Conservation (phyloP, 2,329 filamentous ascomycete genomes). For the Aspergillus ibericus region DNA sequence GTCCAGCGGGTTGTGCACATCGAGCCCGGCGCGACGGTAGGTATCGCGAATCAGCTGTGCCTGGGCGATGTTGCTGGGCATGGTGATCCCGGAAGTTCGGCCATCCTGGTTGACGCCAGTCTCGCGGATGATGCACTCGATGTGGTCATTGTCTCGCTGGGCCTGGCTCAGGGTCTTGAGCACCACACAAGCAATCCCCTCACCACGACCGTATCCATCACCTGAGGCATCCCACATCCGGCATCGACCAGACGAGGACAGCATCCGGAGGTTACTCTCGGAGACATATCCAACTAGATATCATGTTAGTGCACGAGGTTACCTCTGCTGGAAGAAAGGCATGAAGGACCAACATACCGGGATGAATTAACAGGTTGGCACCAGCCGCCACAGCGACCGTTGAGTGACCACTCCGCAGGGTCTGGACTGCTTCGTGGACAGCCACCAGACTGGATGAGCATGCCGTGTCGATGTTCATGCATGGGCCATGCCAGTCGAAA, state of each 20-base stretch:
- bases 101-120: slow-evolving; percentile 32
- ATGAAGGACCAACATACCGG: slow-evolving; percentile 13
- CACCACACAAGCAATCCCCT: slow-evolving; percentile 51
- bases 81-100: neutral
- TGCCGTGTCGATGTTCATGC: slow-evolving; percentile 45
- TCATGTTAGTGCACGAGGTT: neutral
- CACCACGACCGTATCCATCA: slow-evolving; percentile 52
- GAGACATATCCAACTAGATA: neutral
- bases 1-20: slow-evolving; percentile 4
- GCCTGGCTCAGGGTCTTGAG: slow-evolving; percentile 52
- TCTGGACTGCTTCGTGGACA: slow-evolving; percentile 28
- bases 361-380: slow-evolving; percentile 15
- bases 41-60: neutral
- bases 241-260: slow-evolving; percentile 44
- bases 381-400: slow-evolving; percentile 11
- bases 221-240: slow-evolving; percentile 46
- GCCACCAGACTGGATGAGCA: slow-evolving; percentile 41
- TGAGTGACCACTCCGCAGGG: slow-evolving; percentile 23
- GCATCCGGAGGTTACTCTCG: slow-evolving; percentile 10
- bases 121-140: slow-evolving; percentile 36
- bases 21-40: slow-evolving; percentile 7
- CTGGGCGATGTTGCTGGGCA: neutral
- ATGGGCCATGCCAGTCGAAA: slow-evolving; percentile 26
- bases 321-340: neutral
- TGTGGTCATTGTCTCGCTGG: slow-evolving; percentile 43